Conservation (phyloP, 495 filamentous ascomycete species). For the Aspergillus sclerotioniger region DNA sequence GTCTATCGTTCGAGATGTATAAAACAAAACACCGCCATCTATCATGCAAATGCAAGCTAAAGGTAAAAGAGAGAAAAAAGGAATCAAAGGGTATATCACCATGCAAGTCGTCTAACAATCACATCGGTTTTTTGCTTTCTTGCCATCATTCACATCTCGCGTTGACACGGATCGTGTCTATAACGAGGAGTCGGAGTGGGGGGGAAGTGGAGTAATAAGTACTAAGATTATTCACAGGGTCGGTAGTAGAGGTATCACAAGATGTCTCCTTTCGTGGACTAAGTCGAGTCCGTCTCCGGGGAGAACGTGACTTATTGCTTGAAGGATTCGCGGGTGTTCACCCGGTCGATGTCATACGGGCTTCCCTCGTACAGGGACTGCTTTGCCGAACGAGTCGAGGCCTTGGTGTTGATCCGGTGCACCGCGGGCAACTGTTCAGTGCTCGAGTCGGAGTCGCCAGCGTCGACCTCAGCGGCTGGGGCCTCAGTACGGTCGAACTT, state of each 20-base stretch:
- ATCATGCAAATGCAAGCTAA: slow-evolving; percentile 16
- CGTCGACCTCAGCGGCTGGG: slow-evolving; percentile 30
- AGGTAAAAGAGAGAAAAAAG: slow-evolving; percentile 9
- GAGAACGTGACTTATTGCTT: slow-evolving; percentile 18
- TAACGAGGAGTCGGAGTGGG: background rate
- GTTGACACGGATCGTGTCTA: slow-evolving; percentile 9
- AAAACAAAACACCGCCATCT: slow-evolving; percentile 15
- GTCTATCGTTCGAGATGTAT: background rate
- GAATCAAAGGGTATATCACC: slow-evolving; percentile 27
- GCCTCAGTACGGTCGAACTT: slow-evolving; percentile 44
- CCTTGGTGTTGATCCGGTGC: slow-evolving; percentile 32
- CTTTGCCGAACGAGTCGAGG: slow-evolving; percentile 31
- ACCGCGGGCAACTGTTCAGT: slow-evolving; percentile 20
- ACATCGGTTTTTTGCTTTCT: slow-evolving; percentile 14
- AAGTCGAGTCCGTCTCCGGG: background rate
- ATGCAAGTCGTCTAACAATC: slow-evolving; percentile 15
- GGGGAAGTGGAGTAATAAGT: slow-evolving; percentile 8
- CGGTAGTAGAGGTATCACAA: slow-evolving; percentile 9
- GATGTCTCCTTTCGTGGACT: no score
- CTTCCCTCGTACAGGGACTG: slow-evolving; percentile 43
- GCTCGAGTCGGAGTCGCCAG: slow-evolving; percentile 25
- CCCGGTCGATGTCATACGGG: slow-evolving; percentile 46
- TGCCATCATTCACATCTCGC: slow-evolving; percentile 18
- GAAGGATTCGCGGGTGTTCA: slow-evolving; percentile 46
- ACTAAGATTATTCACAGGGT: slow-evolving; percentile 21